Evolutionary conservation across 345 rosid species (phyloP).

Genomic region (Raphanus raphanistrum): DNA sequence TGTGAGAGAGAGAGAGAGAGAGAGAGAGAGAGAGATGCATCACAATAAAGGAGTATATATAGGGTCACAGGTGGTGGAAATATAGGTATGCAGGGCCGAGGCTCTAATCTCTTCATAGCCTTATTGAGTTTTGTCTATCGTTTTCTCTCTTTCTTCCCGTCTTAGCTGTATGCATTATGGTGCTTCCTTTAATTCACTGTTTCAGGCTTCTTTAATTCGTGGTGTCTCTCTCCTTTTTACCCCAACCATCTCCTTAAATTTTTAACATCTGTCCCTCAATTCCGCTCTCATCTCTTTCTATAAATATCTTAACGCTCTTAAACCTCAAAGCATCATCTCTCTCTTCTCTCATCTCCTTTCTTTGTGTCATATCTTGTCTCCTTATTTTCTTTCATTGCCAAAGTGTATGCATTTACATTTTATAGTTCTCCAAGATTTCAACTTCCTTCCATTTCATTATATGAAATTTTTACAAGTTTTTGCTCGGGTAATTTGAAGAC

Average conservation of each 20-base stretch:
- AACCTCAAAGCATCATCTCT: constrained; percentile 12
- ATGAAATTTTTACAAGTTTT: not conserved
- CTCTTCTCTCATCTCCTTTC: not conserved
- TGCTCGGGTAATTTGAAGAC: not conserved
- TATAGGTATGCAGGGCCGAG: constrained; percentile 46
- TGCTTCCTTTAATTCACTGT: constrained; percentile 43
- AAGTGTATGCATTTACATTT: not conserved
- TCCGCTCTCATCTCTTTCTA: constrained; percentile 25
- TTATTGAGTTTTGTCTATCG: constrained; percentile 24
- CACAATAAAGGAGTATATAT: constrained; percentile 40
- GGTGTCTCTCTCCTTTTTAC: constrained; percentile 23
- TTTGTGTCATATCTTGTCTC: constrained; percentile 3
- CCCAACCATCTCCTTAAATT: constrained; percentile 31
- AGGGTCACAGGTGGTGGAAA: constrained; percentile 45
- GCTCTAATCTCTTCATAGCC: constrained; percentile 45
- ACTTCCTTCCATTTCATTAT: not conserved
- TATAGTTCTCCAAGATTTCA: not conserved
- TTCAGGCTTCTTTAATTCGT: constrained; percentile 34
- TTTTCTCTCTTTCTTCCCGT: constrained; percentile 26
- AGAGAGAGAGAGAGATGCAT: constrained; percentile 29
- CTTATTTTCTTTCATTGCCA: constrained; percentile 6
- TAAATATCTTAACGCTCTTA: constrained; percentile 20
- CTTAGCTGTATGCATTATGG: constrained; percentile 41
- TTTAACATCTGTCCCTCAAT: constrained; percentile 6
- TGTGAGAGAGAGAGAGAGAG: no score